Evolutionary conservation across 129 eudicot species (phyloP).

Genomic region (Apium graveolens): DNA sequence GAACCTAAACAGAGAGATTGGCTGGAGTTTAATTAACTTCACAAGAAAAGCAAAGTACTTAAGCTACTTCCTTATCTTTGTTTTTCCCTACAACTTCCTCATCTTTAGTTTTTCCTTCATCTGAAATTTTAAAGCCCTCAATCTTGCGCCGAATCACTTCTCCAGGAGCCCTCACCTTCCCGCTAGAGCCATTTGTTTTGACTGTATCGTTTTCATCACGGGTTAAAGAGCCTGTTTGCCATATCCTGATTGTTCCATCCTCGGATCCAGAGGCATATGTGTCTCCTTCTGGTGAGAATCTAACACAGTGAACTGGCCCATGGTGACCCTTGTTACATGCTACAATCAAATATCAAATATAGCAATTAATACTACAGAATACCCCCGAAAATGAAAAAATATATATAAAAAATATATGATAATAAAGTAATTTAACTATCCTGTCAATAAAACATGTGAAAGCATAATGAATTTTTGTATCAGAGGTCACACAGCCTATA

Average conservation of each 20-base stretch:
- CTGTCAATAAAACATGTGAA: background rate
- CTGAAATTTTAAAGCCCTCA: conserved; percentile 40
- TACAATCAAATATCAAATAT: conserved; percentile 25
- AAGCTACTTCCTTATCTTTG: conserved; percentile 1
- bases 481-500: background rate
- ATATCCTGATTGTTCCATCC: conserved; percentile 77
- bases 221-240: conserved; percentile 61
- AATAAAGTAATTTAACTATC: background rate
- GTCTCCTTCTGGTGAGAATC: conserved; percentile 76
- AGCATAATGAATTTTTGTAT: background rate
- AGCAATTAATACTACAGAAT: background rate
- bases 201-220: conserved; percentile 21
- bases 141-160: conserved; percentile 41
- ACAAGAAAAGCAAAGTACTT: background rate
- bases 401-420: background rate
- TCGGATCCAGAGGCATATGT: conserved; percentile 81
- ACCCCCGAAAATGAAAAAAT: background rate
- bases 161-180: conserved; percentile 23
- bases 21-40: background rate
- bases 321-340: conserved; percentile 87
- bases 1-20: background rate
- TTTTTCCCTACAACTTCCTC: conserved; percentile 4
- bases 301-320: conserved; percentile 81
- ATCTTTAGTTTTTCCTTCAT: conserved; percentile 25
- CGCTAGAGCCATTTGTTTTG: conserved; percentile 28